Base-by-base conservation (phyloP, 805 yeast genomes). In the Candida odintsovae region DNA sequence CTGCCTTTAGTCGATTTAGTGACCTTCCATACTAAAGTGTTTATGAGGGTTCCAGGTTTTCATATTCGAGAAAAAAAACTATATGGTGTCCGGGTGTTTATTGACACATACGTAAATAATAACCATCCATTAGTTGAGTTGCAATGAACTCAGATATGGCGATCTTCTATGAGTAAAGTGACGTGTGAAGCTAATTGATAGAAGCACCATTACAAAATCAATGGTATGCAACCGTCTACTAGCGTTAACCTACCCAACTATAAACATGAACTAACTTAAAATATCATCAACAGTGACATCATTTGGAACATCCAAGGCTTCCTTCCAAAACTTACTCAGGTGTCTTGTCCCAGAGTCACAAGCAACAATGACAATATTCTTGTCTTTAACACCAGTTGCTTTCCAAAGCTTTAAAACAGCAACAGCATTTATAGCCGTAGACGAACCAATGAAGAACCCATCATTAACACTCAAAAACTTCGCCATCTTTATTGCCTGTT, bases 271-370 rank as follows among this genome's bases (percentile, higher is more conserved):
- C 33, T 33, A 35, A 20, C 38, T 13, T 15, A 68, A 50, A 3
- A 70, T 64, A n/a, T 68, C 68, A 5, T 67, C 66, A 29, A 72
- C 44, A 1, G 67, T 57, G 6, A 67, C 52, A 16, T 63, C 58
- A 42, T 62, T 52, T 8, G 59, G 58, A 5, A 70, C 61, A 6
- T 55, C 52, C 31, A 66, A 62, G 0, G 92, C 92, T 44, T 72
- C 67, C 56, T 83, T 87, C 97, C 97, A 92, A 60, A 92, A 94
- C 65, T 92, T 92, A 43, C 94, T 85, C 49, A 92, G 61, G 66
- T 92, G 99, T 54, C 99, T 73, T 12, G 83, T 70, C 1, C 99
- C 99, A 6, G 95, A 82, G 63, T 92, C 99, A 63, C 98, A 94
- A 1, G 96, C 86, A 41, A 94, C 76, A 18, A 95, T 79, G 6